Percentiles rank a stretch among this genome's conserved stretches.
Evolutionary conservation across 345 rosid genomes (phyloP).

Genomic region (Combretum micranthum): DNA sequence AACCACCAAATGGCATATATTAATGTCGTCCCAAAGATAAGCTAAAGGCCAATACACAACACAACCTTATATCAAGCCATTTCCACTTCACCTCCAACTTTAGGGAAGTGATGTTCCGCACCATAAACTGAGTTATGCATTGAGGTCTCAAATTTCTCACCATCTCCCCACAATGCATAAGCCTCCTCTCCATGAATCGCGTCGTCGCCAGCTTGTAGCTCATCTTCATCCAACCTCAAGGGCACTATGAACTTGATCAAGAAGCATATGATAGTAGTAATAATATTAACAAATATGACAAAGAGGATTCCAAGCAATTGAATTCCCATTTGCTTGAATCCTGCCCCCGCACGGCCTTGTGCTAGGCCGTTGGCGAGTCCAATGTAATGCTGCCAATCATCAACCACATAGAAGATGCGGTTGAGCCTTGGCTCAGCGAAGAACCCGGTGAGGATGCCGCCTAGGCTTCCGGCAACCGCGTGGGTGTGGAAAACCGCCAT

Average conservation of each 20-base stretch:
- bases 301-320: slow-evolving; percentile 29
- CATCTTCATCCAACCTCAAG: slow-evolving; percentile 27
- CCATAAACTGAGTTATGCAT: slow-evolving; percentile 29
- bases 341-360: slow-evolving; percentile 6
- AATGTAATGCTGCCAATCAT: slow-evolving; percentile 33
- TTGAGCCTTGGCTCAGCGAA: slow-evolving; percentile 39
- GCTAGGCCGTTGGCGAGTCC: slow-evolving; percentile 33
- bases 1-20: no score
- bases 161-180: slow-evolving; percentile 21
- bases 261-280: slow-evolving; percentile 32
- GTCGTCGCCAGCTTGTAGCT: slow-evolving; percentile 19
- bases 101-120: slow-evolving; percentile 3
- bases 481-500: slow-evolving; percentile 51
- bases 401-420: slow-evolving; percentile 32
- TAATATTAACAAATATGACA: slow-evolving; percentile 26
- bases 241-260: slow-evolving; percentile 26
- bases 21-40: no score
- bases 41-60: no score
- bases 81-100: slow-evolving; percentile 27
- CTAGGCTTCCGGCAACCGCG: slow-evolving; percentile 36
- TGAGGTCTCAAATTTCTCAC: slow-evolving; percentile 19
- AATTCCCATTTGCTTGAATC: slow-evolving; percentile 35
- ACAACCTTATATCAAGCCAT: slow-evolving; percentile 26
- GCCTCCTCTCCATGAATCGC: slow-evolving; percentile 36
- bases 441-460: slow-evolving; percentile 43